Conservation (phyloP, 495 filamentous ascomycete species). For the Penicillium macrosclerotiorum region DNA sequence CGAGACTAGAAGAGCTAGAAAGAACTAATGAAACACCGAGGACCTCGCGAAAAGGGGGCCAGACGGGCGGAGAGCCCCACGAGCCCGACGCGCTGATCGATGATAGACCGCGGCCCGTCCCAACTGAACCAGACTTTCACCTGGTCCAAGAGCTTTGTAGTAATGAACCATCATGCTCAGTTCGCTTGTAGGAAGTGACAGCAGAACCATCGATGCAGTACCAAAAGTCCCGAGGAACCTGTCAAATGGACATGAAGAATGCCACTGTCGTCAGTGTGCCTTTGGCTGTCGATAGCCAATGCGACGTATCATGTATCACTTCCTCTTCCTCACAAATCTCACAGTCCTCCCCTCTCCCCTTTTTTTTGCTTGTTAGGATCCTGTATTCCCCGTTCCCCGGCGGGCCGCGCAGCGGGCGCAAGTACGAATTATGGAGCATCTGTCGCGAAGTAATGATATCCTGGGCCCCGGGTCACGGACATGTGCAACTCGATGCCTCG, state of each 20-base stretch:
- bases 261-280: not conserved
- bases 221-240: conserved; percentile 16
- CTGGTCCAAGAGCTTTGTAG: too few species aligned
- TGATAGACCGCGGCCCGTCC: conserved; percentile 13
- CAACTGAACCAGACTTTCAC: conserved; percentile 7
- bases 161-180: not conserved
- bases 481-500: not conserved
- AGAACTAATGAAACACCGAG: conserved; percentile 17
- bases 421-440: conserved; percentile 8
- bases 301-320: too few species aligned
- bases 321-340: too few species aligned
- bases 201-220: not conserved
- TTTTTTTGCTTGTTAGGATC: not conserved
- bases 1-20: not conserved
- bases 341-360: not conserved
- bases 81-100: conserved; percentile 14
- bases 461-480: not conserved
- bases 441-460: conserved; percentile 4
- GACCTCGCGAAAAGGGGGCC: conserved; percentile 14
- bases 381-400: conserved; percentile 10
- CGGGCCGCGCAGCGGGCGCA: conserved; percentile 10
- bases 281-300: too few species aligned
- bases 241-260: conserved; percentile 8
- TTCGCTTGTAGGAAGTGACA: not conserved
- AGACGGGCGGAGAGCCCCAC: conserved; percentile 1